Base-by-base conservation (phyloP, 2,329 filamentous ascomycete genomes). In the Xylariaceae sp. region DNA sequence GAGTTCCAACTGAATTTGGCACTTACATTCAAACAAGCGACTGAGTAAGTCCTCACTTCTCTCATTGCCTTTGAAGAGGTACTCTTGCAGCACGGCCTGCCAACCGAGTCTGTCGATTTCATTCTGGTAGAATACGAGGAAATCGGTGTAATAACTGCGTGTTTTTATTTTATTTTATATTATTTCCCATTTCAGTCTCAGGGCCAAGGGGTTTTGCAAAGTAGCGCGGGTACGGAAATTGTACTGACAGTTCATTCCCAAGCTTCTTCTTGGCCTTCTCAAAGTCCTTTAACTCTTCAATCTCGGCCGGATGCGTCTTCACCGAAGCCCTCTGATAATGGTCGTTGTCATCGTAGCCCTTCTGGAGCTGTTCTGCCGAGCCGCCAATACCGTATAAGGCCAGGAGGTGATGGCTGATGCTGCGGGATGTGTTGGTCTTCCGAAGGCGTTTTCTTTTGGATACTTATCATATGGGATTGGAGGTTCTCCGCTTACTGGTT, bases 321-420 rank as follows among this genome's bases (percentile, higher is more conserved):
- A 77, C 70, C 4, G 74, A 68, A 0, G 71, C 75, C 3, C 81
- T 74, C 66, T 96, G 91, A 65, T 92, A 91, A 3, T 67, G 65
- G 3, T 71, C 72, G 68, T 92, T 91, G 44, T 72, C 68, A 43
- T 84, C 75, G 67, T 88, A 96, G 12, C 79, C 84, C 8, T 72
- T 71, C 62, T 85, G 76, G 3, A 96, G 76, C 19, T 80, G 69
- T 0, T 76, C 67, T 0, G 84, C 68, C 0, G 78, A 72, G 6
- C 88, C 89, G 0, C 86, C 86, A 1, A 94, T 83, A 35, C 87
- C 87, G 68, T 86, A 95, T 32, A 94, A 74, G 12, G 85, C 84
- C 8, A 95, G 79, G 4, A 95, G 72, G 37, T 90, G 85, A 63
- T 96, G 91, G 3, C 78, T 79, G 57, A 94, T 76, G 37, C 79